Percentiles rank a stretch among this genome's conserved stretches.
Conservation (phyloP, 805 yeast species). For the Jamesozyma spencerorum region DNA sequence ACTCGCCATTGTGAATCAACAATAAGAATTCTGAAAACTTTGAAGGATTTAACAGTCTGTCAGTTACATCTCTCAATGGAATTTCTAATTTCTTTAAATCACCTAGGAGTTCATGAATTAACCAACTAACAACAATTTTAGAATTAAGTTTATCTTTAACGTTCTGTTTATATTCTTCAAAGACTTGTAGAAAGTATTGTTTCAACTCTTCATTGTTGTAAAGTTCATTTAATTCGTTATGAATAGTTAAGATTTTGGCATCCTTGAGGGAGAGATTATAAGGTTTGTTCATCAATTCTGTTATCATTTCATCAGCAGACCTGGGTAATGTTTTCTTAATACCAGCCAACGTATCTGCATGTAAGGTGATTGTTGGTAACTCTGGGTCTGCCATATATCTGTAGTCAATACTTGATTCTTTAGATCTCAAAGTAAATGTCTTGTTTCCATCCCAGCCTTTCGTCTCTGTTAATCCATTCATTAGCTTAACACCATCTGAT, state of each 20-base stretch:
- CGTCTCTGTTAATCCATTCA: conserved; percentile 44
- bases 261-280: conserved; percentile 58
- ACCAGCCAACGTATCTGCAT: conserved; percentile 32
- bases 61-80: conserved; percentile 24
- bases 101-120: conserved; percentile 74
- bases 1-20: conserved; percentile 36
- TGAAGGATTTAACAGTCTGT: conserved; percentile 30
- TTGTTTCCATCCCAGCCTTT: conserved; percentile 83
- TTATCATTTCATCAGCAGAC: conserved; percentile 53
- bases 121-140: conserved; percentile 61
- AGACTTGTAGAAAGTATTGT: conserved; percentile 40
- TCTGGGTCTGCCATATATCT: conserved; percentile 94
- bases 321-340: conserved; percentile 40
- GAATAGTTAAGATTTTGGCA: conserved; percentile 57
- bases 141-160: conserved; percentile 23
- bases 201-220: conserved; percentile 33
- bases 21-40: conserved; percentile 47
- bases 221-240: conserved; percentile 23
- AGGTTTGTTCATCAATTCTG: conserved; percentile 38
- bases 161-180: conserved; percentile 27
- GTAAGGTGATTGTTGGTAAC: conserved; percentile 48
- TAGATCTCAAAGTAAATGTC: conserved; percentile 61
- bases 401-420: conserved; percentile 79
- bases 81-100: conserved; percentile 44
- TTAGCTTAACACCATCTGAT: conserved; percentile 26